Conservation (phyloP, 129 eudicot species). For the Pittosporum tobira region DNA sequence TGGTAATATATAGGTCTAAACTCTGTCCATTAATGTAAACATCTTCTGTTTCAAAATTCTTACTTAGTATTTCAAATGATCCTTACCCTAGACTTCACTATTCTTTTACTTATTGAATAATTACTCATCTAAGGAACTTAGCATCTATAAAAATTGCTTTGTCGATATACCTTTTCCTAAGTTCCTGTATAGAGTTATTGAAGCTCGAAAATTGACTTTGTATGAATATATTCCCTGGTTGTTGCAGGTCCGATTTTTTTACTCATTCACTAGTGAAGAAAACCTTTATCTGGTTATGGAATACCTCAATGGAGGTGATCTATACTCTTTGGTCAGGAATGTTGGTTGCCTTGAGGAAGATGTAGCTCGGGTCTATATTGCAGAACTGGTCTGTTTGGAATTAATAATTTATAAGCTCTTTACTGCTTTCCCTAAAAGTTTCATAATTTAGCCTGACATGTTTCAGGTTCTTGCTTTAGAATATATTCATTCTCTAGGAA, state of each 20-base stretch:
- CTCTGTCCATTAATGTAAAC: not conserved
- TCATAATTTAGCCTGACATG: conserved; percentile 9
- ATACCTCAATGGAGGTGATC: conserved; percentile 86
- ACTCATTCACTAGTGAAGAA: conserved; percentile 76
- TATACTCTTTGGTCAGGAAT: conserved; percentile 69
- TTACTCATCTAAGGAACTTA: conserved; percentile 6
- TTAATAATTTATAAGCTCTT: conserved; percentile 1
- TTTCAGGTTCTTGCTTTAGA: conserved; percentile 92
- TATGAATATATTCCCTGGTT: conserved; percentile 7
- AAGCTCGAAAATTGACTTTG: conserved; percentile 4
- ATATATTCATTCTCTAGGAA: conserved; percentile 80
- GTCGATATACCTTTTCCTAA: not conserved
- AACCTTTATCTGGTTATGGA: conserved; percentile 91
- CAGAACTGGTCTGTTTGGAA: conserved; percentile 59
- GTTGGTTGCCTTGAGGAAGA: conserved; percentile 81
- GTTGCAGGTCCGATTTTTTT: conserved; percentile 72
- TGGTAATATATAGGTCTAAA: conserved; percentile 38
- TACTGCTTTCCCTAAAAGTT: not conserved
- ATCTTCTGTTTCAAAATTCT: not conserved
- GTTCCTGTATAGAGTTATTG: not conserved
- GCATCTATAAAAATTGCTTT: not conserved
- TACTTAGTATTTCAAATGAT: not conserved
- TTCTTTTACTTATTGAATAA: not conserved
- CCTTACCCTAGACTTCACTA: not conserved
- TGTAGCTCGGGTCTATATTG: conserved; percentile 63